Percentiles rank a stretch among this genome's conserved stretches.
These are phyloP conservation scores for Sclerotinia sclerotiorum DNA, from an alignment of 2,329 filamentous ascomycete genomes.

Conservation along the genomic window DNA sequence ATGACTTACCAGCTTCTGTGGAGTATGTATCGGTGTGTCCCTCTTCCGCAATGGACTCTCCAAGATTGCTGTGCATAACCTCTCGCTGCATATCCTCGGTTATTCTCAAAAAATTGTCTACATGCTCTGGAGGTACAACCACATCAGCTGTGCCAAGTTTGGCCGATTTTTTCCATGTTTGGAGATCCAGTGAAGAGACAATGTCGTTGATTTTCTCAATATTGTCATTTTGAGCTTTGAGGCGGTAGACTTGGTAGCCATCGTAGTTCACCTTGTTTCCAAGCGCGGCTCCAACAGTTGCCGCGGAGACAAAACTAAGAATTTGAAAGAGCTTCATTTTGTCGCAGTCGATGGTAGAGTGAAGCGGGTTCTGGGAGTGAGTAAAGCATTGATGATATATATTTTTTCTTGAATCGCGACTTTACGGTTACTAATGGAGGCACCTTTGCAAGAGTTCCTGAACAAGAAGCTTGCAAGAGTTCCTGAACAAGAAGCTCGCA, in stretches of 20 bases:
- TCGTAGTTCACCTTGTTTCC: constrained; percentile 42
- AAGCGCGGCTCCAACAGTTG: neutral
- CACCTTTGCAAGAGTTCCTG: neutral
- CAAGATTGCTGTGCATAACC: constrained; percentile 47
- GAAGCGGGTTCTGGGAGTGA: neutral
- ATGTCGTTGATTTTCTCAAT: constrained; percentile 40
- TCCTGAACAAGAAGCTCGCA: constrained; percentile 21
- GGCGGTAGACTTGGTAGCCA: constrained; percentile 45
- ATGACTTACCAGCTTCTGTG: constrained; percentile 21
- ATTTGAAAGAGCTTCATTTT: constrained; percentile 17
- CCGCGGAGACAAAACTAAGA: constrained; percentile 5
- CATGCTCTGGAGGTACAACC: constrained; percentile 44
- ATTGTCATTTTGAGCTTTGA: constrained; percentile 41
- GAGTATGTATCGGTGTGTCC: constrained; percentile 21
- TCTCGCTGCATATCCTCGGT: constrained; percentile 39
- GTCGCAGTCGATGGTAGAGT: neutral
- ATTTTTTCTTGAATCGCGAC: neutral
- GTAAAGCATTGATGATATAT: neutral
- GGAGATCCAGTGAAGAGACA: constrained; percentile 42
- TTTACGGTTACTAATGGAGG: constrained; percentile 11
- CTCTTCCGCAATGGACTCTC: constrained; percentile 45
- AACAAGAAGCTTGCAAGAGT: constrained; percentile 18
- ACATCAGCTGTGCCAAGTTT: constrained; percentile 43
- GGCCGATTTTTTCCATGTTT: constrained; percentile 42
- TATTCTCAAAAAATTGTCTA: constrained; percentile 44